Evolutionary conservation across 1,284 basidiomycete genomes (phyloP).

Genomic region (Wolfiporia cocos): DNA sequence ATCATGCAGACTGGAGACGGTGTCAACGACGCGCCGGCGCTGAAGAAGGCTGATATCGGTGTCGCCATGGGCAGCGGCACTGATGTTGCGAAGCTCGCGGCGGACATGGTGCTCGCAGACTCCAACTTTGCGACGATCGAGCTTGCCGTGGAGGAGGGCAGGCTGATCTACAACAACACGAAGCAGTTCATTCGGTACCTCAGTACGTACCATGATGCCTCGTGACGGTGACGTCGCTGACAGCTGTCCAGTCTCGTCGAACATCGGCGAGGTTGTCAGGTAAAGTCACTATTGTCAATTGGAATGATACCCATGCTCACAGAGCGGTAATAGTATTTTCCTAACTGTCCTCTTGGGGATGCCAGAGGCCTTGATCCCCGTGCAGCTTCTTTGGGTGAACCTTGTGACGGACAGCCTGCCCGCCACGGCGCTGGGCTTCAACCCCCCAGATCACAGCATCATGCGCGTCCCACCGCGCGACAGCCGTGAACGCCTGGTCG

Average conservation of each 20-base stretch:
- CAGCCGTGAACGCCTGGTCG: constrained; percentile 86
- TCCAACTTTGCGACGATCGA: constrained; percentile 93
- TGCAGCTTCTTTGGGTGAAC: constrained; percentile 97
- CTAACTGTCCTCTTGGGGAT: constrained; percentile 94
- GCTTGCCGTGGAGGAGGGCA: constrained; percentile 92
- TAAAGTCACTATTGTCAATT: constrained; percentile 18
- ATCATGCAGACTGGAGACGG: constrained; percentile 75
- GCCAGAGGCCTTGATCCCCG: constrained; percentile 97
- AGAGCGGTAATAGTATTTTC: constrained; percentile 66
- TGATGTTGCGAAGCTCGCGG: constrained; percentile 96
- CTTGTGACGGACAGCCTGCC: constrained; percentile 94
- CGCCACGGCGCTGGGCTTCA: constrained; percentile 98
- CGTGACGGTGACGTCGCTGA: constrained; percentile 5
- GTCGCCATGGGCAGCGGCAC: constrained; percentile 99
- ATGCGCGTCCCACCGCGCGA: constrained; percentile 91
- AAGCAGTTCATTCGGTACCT: constrained; percentile 96
- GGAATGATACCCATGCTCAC: constrained; percentile 7
- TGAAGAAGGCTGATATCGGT: constrained; percentile 97
- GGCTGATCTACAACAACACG: constrained; percentile 98
- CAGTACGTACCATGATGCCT: constrained; percentile 51
- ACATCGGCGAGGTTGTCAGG: constrained; percentile 97
- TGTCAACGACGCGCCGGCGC: constrained; percentile 95
- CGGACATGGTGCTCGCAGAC: constrained; percentile 93
- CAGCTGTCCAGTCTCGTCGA: constrained; percentile 79
- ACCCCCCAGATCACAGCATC: constrained; percentile 93